Conservation (phyloP, 1,284 basidiomycete genomes). For the Peniophora sp. region DNA sequence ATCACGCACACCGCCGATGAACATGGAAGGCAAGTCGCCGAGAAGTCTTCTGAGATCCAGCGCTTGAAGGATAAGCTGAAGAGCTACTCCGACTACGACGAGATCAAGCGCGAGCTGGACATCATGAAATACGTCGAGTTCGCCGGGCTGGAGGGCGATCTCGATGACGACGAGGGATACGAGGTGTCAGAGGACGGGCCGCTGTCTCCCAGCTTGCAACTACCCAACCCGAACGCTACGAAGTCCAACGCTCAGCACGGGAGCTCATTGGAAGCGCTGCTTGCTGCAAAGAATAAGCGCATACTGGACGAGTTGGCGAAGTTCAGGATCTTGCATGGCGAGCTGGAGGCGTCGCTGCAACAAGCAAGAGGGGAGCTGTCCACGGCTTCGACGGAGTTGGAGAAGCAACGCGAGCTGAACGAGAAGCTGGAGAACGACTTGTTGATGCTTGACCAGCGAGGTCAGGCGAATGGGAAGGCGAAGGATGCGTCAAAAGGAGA, state of each 20-base stretch:
- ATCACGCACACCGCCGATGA: slow-evolving; percentile 56
- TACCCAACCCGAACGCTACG: slow-evolving; percentile 83
- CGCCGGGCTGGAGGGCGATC: slow-evolving; percentile 71
- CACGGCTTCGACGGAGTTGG: slow-evolving; percentile 56
- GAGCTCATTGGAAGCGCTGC: slow-evolving; percentile 82
- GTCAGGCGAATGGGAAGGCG: slow-evolving; percentile 21
- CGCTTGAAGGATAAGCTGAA: slow-evolving; percentile 61
- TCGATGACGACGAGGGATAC: slow-evolving; percentile 34
- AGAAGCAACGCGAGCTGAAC: slow-evolving; percentile 73
- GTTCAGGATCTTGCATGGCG: slow-evolving; percentile 77
- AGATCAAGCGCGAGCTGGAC: slow-evolving; percentile 91
- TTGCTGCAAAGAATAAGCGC: slow-evolving; percentile 90
- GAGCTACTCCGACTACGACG: slow-evolving; percentile 83
- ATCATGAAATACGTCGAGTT: slow-evolving; percentile 99
- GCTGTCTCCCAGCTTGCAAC: slow-evolving; percentile 43
- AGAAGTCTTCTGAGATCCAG: slow-evolving; percentile 56
- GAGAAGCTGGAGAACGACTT: slow-evolving; percentile 91
- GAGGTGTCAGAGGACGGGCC: slow-evolving; percentile 6
- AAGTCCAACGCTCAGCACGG: slow-evolving; percentile 71
- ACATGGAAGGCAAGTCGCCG: slow-evolving; percentile 48
- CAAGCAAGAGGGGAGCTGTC: slow-evolving; percentile 54
- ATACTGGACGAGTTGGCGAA: slow-evolving; percentile 93
- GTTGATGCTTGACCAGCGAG: slow-evolving; percentile 63
- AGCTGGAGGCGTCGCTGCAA: slow-evolving; percentile 65
- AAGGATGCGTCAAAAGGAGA: slow-evolving; percentile 14